These are phyloP conservation scores for Taiozyma sp. DNA, from an alignment of 1,139 yeast species.

Conservation along the genomic window DNA sequence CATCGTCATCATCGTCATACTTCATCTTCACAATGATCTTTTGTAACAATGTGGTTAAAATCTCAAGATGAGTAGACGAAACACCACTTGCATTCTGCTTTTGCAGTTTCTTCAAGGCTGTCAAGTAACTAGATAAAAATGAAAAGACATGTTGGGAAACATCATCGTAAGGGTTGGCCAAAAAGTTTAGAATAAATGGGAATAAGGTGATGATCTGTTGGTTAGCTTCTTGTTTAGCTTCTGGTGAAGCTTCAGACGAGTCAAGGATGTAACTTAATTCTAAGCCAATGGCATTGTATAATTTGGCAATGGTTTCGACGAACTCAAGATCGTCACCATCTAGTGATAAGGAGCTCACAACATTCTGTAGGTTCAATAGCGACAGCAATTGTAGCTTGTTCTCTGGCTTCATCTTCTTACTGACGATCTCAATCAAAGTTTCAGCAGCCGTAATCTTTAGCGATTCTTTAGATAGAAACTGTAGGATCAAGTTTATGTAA, in stretches of 20 bases:
- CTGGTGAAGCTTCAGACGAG: constrained; percentile 29
- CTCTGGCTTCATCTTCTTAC: constrained; percentile 89
- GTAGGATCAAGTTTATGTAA: constrained; percentile 59
- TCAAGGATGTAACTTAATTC: constrained; percentile 71
- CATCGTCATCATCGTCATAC: constrained; percentile 72
- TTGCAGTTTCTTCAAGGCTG: constrained; percentile 57
- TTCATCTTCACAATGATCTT: constrained; percentile 76
- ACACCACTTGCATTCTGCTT: constrained; percentile 31
- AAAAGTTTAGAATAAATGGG: constrained; percentile 69
- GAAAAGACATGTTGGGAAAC: constrained; percentile 81
- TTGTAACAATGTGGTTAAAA: constrained; percentile 59
- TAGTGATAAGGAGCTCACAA: constrained; percentile 37
- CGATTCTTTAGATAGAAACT: constrained; percentile 47
- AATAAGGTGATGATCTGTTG: constrained; percentile 54
- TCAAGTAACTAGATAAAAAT: constrained; percentile 68
- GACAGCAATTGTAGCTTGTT: constrained; percentile 76
- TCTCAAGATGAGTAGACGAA: constrained; percentile 35
- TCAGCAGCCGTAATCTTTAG: constrained; percentile 61
- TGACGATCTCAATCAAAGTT: constrained; percentile 74
- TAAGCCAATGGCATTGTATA: constrained; percentile 68
- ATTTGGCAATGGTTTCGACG: constrained; percentile 70
- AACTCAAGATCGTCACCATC: constrained; percentile 54
- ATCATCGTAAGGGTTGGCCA: constrained; percentile 84
- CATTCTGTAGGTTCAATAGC: constrained; percentile 58
- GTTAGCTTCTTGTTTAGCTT: constrained; percentile 38